phyloP scores from a whole-genome alignment of 2,329 filamentous ascomycete species.

The Zymoseptoria pseudotritici region DNA sequence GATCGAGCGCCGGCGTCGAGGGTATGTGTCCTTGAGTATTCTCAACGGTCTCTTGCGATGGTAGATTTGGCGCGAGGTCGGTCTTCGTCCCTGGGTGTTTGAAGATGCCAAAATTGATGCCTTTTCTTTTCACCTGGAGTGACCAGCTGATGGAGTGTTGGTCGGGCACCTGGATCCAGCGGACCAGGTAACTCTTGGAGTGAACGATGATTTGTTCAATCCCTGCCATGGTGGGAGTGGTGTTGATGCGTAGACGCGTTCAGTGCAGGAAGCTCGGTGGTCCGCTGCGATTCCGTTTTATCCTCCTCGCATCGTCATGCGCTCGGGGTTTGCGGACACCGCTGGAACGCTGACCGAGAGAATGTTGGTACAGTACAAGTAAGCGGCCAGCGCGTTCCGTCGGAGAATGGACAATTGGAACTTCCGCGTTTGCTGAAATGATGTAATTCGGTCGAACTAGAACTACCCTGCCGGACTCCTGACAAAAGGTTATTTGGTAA shows the following conservation, averaged over 20 bases:
- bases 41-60: slow-evolving; percentile 36
- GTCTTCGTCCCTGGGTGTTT: slow-evolving; percentile 79
- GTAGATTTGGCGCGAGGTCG: slow-evolving; percentile 40
- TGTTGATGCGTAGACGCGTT: not conserved
- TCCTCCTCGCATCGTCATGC: not conserved
- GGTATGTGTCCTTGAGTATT: slow-evolving; percentile 29
- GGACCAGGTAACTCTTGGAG: slow-evolving; percentile 98
- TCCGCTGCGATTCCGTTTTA: not conserved
- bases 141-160: slow-evolving; percentile 96
- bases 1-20: slow-evolving; percentile 28
- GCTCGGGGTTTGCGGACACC: not conserved
- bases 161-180: slow-evolving; percentile 88
- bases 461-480: too few species aligned
- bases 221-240: slow-evolving; percentile 59
- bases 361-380: not conserved
- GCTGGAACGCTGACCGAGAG: not conserved
- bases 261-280: not conserved
- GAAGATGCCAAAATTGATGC: slow-evolving; percentile 95
- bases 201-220: slow-evolving; percentile 97
- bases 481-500: too few species aligned
- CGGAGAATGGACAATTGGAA: not conserved
- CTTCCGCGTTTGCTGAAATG: not conserved
- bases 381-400: not conserved
- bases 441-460: not conserved
- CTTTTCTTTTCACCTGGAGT: slow-evolving; percentile 95